Conservation (phyloP, 176 grass and related monocot genomes). For the maize (Zea mays) region DNA sequence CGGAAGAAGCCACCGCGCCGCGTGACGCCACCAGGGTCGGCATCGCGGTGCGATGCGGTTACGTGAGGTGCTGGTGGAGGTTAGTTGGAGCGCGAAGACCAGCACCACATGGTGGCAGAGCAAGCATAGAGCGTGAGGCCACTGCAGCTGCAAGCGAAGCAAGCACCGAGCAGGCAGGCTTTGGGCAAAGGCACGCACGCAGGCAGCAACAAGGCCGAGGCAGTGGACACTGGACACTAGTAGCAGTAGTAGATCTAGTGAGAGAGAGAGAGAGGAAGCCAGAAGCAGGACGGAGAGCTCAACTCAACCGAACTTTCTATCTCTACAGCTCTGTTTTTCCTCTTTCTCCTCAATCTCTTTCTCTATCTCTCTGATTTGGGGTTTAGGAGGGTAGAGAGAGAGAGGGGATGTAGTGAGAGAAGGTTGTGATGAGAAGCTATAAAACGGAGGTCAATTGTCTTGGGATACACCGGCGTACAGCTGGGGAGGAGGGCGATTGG, state of each 20-base stretch:
- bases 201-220: slow-evolving; percentile 13
- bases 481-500: slow-evolving; percentile 31
- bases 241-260: slow-evolving; percentile 20
- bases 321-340: slow-evolving; percentile 34
- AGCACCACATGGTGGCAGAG: slow-evolving; percentile 44
- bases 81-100: slow-evolving; percentile 33
- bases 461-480: neutral
- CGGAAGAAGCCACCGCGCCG: slow-evolving; percentile 7
- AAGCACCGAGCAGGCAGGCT: neutral
- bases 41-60: slow-evolving; percentile 33
- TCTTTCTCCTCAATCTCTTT: slow-evolving; percentile 3
- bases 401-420: slow-evolving; percentile 8
- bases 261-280: slow-evolving; percentile 4
- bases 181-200: neutral
- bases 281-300: neutral
- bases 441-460: slow-evolving; percentile 51
- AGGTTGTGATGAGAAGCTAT: slow-evolving; percentile 28
- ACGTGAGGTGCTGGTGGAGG: neutral
- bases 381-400: neutral
- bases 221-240: slow-evolving; percentile 20
- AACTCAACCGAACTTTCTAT: slow-evolving; percentile 8
- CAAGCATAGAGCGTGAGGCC: slow-evolving; percentile 35
- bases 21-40: slow-evolving; percentile 32
- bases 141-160: slow-evolving; percentile 18
- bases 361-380: slow-evolving; percentile 11